Base-by-base conservation (phyloP, 192 early-diverging fungal genomes). In the Radiomyces spectabilis region DNA sequence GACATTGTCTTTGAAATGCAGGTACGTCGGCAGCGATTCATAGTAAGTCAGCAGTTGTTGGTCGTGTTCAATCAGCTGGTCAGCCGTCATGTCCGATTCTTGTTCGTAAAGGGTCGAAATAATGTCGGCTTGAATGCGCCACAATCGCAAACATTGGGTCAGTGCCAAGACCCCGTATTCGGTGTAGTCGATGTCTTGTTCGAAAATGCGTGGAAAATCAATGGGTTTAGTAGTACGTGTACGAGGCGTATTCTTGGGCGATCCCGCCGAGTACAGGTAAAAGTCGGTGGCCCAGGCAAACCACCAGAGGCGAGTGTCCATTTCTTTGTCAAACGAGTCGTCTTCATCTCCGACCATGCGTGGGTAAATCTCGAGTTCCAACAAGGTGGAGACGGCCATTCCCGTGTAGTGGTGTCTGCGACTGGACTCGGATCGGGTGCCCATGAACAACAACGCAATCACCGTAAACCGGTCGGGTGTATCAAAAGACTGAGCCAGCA, bases 301-400 rank as follows among this genome's bases (percentile, higher is more conserved):
- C 67, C 67, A 69, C 67, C 67, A 69, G 27, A 69, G 56, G 0
- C 67, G 56, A 38, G 67, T 69, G 25, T 69, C 67, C 43, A 69
- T 50, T 44, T 69, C 67, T 33, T 53, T 50, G 22, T 49, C 54
- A 19, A 53, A 69, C 2, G 49, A 27, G 12, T 43, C 41, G 13
- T 67, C 57, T 18, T 69, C 51, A 5, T 49, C 24, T 10, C 33
- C 31, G 19, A 59, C 5, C 52, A 57, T 57, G 15, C 67, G 55
- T 48, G 67, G 67, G 22, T 53, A 63, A 21, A 69, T 58, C 22
- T 57, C 52, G 3, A 69, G 52, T 13, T 69, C 42, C 16, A 63
- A 56, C 8, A 69, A 48, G 21, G 48, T 33, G 24, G 55, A 43
- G 7, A 59, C 57, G 1, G 67, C 67, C 54, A 69, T 55, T 6